These are phyloP conservation scores for Phytomonas sp. DNA, from an alignment of 208 protist genomes.

Conservation along the genomic window DNA sequence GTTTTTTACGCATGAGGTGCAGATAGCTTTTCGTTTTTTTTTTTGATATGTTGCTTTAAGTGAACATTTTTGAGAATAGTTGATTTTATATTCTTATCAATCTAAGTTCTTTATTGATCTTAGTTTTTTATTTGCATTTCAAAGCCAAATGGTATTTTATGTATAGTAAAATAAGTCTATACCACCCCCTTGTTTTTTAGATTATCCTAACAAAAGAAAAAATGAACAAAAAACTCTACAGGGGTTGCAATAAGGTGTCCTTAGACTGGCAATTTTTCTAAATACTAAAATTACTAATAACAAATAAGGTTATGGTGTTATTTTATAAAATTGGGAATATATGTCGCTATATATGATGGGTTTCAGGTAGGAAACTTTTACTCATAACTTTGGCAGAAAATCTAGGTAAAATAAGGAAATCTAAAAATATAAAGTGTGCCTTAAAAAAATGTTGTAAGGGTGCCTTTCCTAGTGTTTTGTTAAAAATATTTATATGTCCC, in stretches of 20 bases:
- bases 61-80: not conserved
- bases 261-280: not conserved
- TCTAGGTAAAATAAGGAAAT: not conserved
- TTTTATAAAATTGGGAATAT: not conserved
- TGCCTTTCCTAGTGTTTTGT: not conserved
- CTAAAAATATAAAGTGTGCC: not conserved
- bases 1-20: not conserved
- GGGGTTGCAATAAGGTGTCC: not conserved
- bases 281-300: not conserved
- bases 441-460: not conserved
- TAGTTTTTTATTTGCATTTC: not conserved
- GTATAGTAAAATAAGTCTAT: conserved; percentile 5
- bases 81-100: not conserved
- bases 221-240: not conserved
- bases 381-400: not conserved
- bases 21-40: not conserved
- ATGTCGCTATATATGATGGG: not conserved
- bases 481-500: not conserved
- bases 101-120: not conserved
- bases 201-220: not conserved
- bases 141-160: not conserved
- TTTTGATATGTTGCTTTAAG: not conserved
- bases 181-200: conserved; percentile 1
- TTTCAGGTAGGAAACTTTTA: not conserved
- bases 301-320: not conserved